Evolutionary conservation across 352 stramenopile genomes (phyloP), one percentile per base, ranked within the genome.

Genomic region (Stramenopiles sp.): DNA sequence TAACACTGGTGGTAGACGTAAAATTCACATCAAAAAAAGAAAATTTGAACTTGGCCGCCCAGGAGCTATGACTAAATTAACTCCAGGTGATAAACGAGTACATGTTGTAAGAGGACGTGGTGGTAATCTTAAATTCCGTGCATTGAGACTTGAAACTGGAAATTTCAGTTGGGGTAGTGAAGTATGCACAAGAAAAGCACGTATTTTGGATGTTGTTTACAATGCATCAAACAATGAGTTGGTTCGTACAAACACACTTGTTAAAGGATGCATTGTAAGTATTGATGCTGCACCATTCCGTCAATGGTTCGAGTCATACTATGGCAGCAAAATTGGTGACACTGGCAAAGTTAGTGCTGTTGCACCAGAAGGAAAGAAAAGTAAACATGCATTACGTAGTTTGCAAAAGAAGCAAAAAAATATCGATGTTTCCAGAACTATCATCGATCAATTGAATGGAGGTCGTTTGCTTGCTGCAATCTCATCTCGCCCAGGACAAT

Each of bases 151-250:
- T 63, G 96, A 99, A 81, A 95, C 91, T 78, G 97, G 97, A 84
- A 99, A 99, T 92, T 99, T 98, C 86, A 98, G 93, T 82, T 99
- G 97, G 96, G 95, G 95, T 83, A 97, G 93, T 80, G 95, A 98
- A 87, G 93, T 96, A 29, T 92, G 90, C 82, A 95, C 96, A 65
- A 91, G 94, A 84, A 99, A 99, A 92, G 97, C 97, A 78, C 93
- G 95, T 93, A 96, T 99, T 79, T 88, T 99, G 43, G 95, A 99
- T 86, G 96, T 99, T 30, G 92, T 97, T 30, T 99, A 99, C 95
- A 99, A 99, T 87, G 93, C 96, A 76, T 98, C 96, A 83, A 99
- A 99, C 93, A 99, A 99, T 90, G 97, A 99, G 85, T 90, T 99
- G 81, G 96, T 99, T 80, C 94, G 97, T 87, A 99, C 97, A 84